Evolutionary conservation across 1,139 yeast species (phyloP).

Genomic region (Taphrina sp.): DNA sequence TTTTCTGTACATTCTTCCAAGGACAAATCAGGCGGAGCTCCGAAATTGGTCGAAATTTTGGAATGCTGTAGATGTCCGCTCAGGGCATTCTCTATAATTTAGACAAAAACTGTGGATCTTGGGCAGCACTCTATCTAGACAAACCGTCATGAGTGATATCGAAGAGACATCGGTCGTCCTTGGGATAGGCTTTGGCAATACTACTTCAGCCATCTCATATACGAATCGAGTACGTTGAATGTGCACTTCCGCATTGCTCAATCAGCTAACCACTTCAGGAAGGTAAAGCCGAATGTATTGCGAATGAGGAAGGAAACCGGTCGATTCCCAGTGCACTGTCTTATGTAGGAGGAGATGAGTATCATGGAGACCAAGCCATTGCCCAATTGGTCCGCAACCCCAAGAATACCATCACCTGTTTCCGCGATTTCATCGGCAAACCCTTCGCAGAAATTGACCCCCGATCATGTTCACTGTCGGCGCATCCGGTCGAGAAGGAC

Average conservation of each 20-base stretch:
- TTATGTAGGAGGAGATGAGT: constrained; percentile 90
- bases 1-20: too few relatives aligned
- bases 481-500: constrained; percentile 69
- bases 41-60: too few relatives aligned
- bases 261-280: constrained; percentile 48
- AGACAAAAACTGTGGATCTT: too few relatives aligned
- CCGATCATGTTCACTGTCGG: constrained; percentile 59
- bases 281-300: constrained; percentile 93
- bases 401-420: constrained; percentile 78
- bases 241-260: not conserved
- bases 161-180: constrained; percentile 55
- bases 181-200: constrained; percentile 96
- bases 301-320: constrained; percentile 99
- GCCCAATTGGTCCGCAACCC: constrained; percentile 92
- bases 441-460: constrained; percentile 64
- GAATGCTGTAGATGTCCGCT: too few relatives aligned
- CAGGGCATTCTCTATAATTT: too few relatives aligned
- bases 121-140: too few relatives aligned
- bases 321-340: constrained; percentile 90
- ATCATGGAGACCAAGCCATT: constrained; percentile 94
- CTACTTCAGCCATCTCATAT: constrained; percentile 90
- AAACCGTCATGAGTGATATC: constrained; percentile 25
- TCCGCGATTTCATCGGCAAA: constrained; percentile 88
- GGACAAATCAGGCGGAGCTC: too few relatives aligned
- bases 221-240: constrained; percentile 49